A percentile compares a stretch with the other conserved stretches of the same genome.
These are phyloP conservation scores for Drechslerella stenobrocha DNA, from an alignment of 2,329 filamentous ascomycete species.

Conservation along the genomic window DNA sequence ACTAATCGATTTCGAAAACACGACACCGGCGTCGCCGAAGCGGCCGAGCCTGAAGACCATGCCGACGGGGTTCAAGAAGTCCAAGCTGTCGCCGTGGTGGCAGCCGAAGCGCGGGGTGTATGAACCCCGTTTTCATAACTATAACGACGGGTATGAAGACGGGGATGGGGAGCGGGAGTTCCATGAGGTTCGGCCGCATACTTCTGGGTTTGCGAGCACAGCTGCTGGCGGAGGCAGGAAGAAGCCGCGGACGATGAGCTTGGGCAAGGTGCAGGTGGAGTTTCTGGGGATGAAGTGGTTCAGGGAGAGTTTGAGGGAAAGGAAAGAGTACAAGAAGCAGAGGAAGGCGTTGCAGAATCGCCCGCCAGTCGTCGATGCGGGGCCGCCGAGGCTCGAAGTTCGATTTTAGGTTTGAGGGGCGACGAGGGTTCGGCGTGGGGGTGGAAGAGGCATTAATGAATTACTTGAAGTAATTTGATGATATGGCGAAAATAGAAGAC, in stretches of 20 bases:
- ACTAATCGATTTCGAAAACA: constrained; percentile 35
- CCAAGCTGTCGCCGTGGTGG: constrained; percentile 39
- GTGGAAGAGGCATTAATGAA: too few relatives aligned
- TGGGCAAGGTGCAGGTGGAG: constrained; percentile 40
- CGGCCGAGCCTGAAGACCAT: constrained; percentile 31
- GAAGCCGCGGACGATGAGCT: constrained; percentile 27
- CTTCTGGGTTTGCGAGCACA: constrained; percentile 11
- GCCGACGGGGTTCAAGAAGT: constrained; percentile 41
- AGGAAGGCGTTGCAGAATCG: constrained; percentile 25
- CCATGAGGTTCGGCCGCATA: constrained; percentile 10
- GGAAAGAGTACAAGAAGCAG: constrained; percentile 31
- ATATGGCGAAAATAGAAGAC: constrained; percentile 6
- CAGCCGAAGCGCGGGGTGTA: constrained; percentile 13
- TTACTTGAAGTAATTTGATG: background rate
- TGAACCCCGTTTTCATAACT: constrained; percentile 24
- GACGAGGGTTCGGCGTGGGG: background rate
- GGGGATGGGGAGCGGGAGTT: constrained; percentile 9
- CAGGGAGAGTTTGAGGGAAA: constrained; percentile 30
- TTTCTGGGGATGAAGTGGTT: constrained; percentile 38
- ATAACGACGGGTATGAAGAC: constrained; percentile 19
- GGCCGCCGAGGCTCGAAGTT: background rate
- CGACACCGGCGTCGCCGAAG: constrained; percentile 10
- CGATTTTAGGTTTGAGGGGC: background rate
- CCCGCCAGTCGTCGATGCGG: constrained; percentile 5
- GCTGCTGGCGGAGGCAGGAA: constrained; percentile 2